These are phyloP conservation scores for Xylaria sp. DNA, from an alignment of 2,329 filamentous ascomycete species.

Conservation along the genomic window DNA sequence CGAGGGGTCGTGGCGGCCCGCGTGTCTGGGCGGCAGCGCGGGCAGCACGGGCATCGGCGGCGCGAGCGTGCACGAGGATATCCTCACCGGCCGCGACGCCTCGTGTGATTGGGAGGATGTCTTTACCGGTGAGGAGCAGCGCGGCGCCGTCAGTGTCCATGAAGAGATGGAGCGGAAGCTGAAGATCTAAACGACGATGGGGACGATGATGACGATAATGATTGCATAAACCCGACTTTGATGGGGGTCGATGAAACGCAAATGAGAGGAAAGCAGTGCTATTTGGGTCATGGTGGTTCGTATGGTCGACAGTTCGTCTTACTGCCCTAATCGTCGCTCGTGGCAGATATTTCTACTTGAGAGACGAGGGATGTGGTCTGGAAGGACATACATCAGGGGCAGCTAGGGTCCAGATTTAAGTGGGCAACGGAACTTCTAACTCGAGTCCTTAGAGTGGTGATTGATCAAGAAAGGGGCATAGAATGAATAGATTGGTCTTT, in stretches of 20 bases:
- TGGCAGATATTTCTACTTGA: neutral
- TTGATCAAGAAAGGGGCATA: neutral
- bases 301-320: neutral
- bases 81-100: conserved; percentile 78
- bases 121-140: conserved; percentile 78
- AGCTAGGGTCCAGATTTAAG: neutral
- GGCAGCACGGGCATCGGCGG: conserved; percentile 67
- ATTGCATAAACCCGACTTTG: too few species aligned
- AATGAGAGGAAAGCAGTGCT: too few species aligned
- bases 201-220: neutral
- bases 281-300: neutral
- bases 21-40: conserved; percentile 66
- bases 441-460: neutral
- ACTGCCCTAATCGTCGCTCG: too few species aligned
- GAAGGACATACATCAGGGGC: neutral
- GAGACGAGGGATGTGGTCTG: neutral
- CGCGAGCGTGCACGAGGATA: conserved; percentile 83
- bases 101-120: conserved; percentile 93
- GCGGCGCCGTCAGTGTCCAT: conserved; percentile 75
- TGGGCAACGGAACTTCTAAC: neutral
- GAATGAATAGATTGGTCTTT: conserved; percentile 9
- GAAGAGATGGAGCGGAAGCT: conserved; percentile 94
- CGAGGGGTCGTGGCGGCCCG: conserved; percentile 79
- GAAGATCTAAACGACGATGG: conserved; percentile 73
- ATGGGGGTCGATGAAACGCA: neutral